Base-by-base conservation (phyloP, 164 flowering plant species). In the Taxillus chinensis region DNA sequence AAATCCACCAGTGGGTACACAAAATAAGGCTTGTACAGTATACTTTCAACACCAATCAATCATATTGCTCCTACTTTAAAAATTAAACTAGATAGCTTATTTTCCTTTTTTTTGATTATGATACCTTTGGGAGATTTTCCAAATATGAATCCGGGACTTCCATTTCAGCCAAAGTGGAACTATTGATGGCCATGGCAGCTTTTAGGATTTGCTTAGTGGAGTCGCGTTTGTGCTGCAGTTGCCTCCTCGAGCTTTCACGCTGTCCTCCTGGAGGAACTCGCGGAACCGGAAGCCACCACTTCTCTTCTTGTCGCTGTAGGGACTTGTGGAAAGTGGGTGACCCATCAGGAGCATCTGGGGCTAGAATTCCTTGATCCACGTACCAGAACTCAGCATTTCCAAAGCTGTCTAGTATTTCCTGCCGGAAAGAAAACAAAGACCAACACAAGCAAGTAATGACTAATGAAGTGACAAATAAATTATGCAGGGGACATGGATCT, bases 281-380 rank as follows among this genome's bases (percentile, higher is more conserved):
- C 3, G 90, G 90, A 39, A 80, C 82, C 3, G 90, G 90, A 4
- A 85, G 76, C 90, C 90, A 85, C 90, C 90, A 85, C 59, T 82
- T 84, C 39, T 84, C 86, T 54, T 82, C 82, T 65, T 78, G 86
- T 8, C 80, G 75, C 62, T 76, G 80, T 55, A 77, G 69, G 40
- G 70, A 61, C 50, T 59, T 68, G 5, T 76, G 65, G 65, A 75
- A 77, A 57, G 84, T 74, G 61, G 79, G 39, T 56, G 84, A 73
- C 16, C 82, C 86, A 64, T 83, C 81, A 50, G 63, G 62, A 49
- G 61, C 62, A 27, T 79, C 84, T 12, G 75, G 71, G 50, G 82
- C 76, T 56, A 74, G 7, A 61, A 83, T 75, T 13, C 90, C 90
- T 69, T 83, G 86, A 57, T 85, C 90, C n/a, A 85, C 82, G 68